phyloP scores from a whole-genome alignment of 129 eudicot genomes.

The Pittosporum tobira region DNA sequence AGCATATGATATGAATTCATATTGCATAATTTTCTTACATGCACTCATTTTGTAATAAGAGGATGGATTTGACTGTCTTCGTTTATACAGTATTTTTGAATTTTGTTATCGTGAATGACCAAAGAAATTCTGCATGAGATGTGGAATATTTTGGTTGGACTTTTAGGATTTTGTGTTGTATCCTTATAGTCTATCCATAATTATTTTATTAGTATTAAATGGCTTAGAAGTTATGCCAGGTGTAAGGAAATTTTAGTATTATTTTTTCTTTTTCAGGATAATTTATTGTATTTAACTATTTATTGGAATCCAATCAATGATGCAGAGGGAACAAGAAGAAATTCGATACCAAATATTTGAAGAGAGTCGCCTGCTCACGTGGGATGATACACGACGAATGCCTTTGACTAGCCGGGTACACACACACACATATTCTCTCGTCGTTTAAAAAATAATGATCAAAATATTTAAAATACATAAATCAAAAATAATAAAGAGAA shows the following conservation, averaged over 20 bases:
- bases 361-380: slow-evolving; percentile 46
- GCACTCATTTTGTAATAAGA: too few species aligned
- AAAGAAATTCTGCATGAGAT: not conserved
- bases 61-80: too few species aligned
- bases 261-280: not conserved
- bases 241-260: not conserved
- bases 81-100: not conserved
- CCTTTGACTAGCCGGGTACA: slow-evolving; percentile 56
- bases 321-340: slow-evolving; percentile 73
- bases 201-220: too few species aligned
- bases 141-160: not conserved
- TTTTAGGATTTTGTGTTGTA: not conserved
- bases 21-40: too few species aligned
- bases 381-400: slow-evolving; percentile 81
- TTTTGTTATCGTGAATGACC: not conserved
- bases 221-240: not conserved
- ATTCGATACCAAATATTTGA: slow-evolving; percentile 25
- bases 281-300: not conserved
- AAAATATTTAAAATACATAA: too few species aligned
- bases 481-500: too few species aligned
- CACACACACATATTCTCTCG: not conserved
- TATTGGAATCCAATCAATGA: not conserved
- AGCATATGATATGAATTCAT: not conserved
- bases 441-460: not conserved
- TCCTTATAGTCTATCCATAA: not conserved